Evolutionary conservation across 768 basidiomycete genomes (phyloP).

Genomic region (Rhizopogon vulgaris): DNA sequence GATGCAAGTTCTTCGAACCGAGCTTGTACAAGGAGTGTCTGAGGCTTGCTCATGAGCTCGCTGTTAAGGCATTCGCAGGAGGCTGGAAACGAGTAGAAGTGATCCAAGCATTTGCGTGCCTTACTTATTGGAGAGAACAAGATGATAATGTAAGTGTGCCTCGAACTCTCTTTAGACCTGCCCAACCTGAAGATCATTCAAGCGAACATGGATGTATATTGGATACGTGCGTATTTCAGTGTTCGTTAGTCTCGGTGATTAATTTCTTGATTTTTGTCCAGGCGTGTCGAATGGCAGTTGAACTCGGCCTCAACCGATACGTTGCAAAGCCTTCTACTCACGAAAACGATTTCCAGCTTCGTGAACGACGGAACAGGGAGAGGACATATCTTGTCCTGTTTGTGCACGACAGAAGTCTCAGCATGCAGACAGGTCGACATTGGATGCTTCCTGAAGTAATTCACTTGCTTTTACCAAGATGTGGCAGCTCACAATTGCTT

Average conservation of each 20-base stretch:
- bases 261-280: constrained; percentile 21
- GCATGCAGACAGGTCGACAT: constrained; percentile 78
- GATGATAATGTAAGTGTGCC: constrained; percentile 61
- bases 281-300: constrained; percentile 87
- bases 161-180: constrained; percentile 2
- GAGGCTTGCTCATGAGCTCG: constrained; percentile 66
- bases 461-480: not conserved
- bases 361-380: constrained; percentile 80
- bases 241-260: not conserved
- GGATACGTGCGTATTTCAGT: constrained; percentile 55
- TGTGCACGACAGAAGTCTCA: constrained; percentile 80
- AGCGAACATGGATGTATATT: constrained; percentile 86
- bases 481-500: constrained; percentile 5
- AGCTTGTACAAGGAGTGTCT: constrained; percentile 62
- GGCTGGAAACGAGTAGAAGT: constrained; percentile 81
- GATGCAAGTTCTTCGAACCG: constrained; percentile 77
- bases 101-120: constrained; percentile 82
- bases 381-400: constrained; percentile 83
- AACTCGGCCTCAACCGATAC: constrained; percentile 74
- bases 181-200: constrained; percentile 12
- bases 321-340: constrained; percentile 44
- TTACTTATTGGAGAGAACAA: constrained; percentile 88
- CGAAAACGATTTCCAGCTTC: constrained; percentile 59
- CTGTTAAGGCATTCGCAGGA: constrained; percentile 72
- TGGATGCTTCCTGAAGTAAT: constrained; percentile 81